Evolutionary conservation across 2,329 filamentous ascomycete genomes (phyloP).

Genomic region (Septoria linicola): DNA sequence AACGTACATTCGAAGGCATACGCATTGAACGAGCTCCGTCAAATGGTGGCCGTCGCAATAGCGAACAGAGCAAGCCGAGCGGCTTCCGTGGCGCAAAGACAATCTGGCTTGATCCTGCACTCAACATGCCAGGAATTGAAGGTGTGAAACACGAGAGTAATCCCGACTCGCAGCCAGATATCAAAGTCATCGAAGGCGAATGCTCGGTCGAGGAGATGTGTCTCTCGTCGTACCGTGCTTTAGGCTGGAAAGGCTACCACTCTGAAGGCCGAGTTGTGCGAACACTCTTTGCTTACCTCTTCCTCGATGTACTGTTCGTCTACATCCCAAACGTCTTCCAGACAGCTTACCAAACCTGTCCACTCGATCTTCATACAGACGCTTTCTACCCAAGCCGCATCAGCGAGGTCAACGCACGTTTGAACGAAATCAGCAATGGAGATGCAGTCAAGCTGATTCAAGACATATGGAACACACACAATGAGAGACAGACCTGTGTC

Average conservation of each 20-base stretch:
- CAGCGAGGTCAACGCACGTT: conserved; percentile 82
- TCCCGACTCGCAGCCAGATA: background rate
- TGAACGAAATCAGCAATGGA: conserved; percentile 86
- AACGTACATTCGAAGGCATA: conserved; percentile 73
- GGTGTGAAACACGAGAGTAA: too few species aligned
- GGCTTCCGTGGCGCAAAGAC: conserved; percentile 64
- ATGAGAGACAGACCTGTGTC: conserved; percentile 74
- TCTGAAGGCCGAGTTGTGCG: conserved; percentile 86
- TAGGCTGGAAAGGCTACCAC: conserved; percentile 94
- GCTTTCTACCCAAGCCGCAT: conserved; percentile 84
- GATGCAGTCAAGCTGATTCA: conserved; percentile 66
- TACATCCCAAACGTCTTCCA: conserved; percentile 98
- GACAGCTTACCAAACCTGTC: conserved; percentile 90
- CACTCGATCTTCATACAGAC: conserved; percentile 88
- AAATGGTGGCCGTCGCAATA: conserved; percentile 29
- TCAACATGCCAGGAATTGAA: conserved; percentile 7
- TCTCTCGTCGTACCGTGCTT: conserved; percentile 74
- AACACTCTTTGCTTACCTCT: conserved; percentile 80
- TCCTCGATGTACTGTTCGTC: conserved; percentile 88
- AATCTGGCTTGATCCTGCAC: conserved; percentile 72
- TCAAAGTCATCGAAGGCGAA: conserved; percentile 53
- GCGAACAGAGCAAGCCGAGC: conserved; percentile 36
- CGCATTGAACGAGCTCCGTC: conserved; percentile 56
- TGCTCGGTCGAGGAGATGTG: conserved; percentile 95
- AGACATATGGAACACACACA: conserved; percentile 66